A percentile compares a stretch with the other conserved stretches of the same genome.
Evolutionary conservation across 2,329 filamentous ascomycete genomes (phyloP).

Genomic region (Talaromyces marneffei): DNA sequence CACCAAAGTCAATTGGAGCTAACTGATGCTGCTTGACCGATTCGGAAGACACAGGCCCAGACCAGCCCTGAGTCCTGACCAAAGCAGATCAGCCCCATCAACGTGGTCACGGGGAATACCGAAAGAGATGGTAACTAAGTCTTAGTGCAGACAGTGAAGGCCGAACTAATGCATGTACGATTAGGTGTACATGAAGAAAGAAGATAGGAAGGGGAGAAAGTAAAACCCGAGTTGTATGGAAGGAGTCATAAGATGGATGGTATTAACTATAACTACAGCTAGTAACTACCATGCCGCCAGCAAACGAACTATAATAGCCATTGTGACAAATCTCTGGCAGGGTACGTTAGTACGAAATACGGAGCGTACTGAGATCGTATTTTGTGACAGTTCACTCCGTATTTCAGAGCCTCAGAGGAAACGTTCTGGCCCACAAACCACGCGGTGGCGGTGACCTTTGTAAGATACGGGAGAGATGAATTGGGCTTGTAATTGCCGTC

Average conservation of each 20-base stretch:
- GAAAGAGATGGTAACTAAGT: conserved; percentile 3
- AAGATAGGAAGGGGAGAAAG: neutral
- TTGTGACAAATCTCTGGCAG: neutral
- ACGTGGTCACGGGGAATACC: conserved; percentile 9
- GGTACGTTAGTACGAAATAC: neutral
- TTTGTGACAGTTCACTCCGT: neutral
- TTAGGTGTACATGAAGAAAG: neutral
- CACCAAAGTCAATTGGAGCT: conserved; percentile 10
- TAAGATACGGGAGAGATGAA: neutral
- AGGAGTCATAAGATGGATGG: neutral
- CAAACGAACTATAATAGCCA: neutral
- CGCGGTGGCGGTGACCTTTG: neutral
- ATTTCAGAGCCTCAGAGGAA: neutral
- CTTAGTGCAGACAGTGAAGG: neutral
- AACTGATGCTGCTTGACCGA: conserved; percentile 1
- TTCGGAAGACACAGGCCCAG: conserved; percentile 4
- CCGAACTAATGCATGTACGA: conserved; percentile 6
- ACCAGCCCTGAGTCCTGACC: neutral
- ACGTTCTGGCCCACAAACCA: conserved; percentile 4
- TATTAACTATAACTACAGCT: neutral
- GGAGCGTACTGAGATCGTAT: neutral
- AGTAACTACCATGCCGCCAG: neutral
- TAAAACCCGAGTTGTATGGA: neutral
- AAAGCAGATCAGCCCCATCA: conserved; percentile 10
- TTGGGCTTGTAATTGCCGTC: neutral